These are phyloP conservation scores for Ceratobasidium sp. DNA, from an alignment of 1,284 basidiomycete species.

Conservation along the genomic window DNA sequence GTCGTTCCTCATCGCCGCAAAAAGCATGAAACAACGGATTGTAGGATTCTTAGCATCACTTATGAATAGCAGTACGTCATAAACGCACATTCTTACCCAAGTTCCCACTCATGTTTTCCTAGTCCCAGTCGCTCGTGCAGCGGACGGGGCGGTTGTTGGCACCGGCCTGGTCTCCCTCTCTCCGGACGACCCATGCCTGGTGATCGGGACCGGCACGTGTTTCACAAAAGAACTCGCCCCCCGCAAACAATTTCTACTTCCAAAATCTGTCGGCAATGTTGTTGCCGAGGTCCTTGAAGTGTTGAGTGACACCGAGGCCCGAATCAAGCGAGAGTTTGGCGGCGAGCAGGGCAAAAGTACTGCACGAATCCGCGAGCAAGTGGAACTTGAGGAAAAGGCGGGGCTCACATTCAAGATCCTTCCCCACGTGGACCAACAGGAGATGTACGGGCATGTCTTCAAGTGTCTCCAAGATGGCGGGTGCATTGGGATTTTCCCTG, in stretches of 20 bases:
- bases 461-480: slow-evolving; percentile 87
- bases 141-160: slow-evolving; percentile 87
- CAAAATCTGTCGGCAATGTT: slow-evolving; percentile 83
- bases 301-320: slow-evolving; percentile 86
- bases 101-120: slow-evolving; percentile 38
- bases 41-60: slow-evolving; percentile 87
- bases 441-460: slow-evolving; percentile 97
- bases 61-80: slow-evolving; percentile 89
- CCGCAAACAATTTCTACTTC: slow-evolving; percentile 89
- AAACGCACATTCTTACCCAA: background rate
- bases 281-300: slow-evolving; percentile 90
- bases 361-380: slow-evolving; percentile 73
- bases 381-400: slow-evolving; percentile 64
- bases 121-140: slow-evolving; percentile 96
- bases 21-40: slow-evolving; percentile 84
- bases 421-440: slow-evolving; percentile 90
- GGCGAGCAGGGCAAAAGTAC: slow-evolving; percentile 85
- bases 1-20: slow-evolving; percentile 93
- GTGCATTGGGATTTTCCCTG: slow-evolving; percentile 95
- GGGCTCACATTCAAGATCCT: slow-evolving; percentile 83
- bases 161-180: slow-evolving; percentile 81
- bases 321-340: slow-evolving; percentile 91
- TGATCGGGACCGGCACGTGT: slow-evolving; percentile 83
- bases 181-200: slow-evolving; percentile 78
- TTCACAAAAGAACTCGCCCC: slow-evolving; percentile 85